Conservation (phyloP, 139 green algal genomes). For the Raphidocelis subcapitata region DNA sequence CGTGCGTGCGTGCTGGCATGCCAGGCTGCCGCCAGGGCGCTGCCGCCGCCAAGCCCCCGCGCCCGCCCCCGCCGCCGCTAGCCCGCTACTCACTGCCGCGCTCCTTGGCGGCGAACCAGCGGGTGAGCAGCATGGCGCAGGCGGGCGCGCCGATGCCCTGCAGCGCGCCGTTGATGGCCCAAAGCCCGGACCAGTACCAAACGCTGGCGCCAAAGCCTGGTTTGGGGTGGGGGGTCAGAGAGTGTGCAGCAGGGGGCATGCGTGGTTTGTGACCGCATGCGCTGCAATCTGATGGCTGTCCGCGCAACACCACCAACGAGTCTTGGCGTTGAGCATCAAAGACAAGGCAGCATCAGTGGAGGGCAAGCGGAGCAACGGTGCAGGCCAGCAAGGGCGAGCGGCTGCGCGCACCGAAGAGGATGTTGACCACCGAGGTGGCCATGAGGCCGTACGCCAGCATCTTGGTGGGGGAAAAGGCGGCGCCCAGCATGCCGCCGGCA, state of each 20-base stretch:
- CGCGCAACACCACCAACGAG: too few species aligned
- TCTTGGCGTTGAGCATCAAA: too few species aligned
- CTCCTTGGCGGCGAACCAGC: slow-evolving; percentile 87
- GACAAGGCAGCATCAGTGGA: too few species aligned
- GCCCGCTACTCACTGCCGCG: slow-evolving; percentile 82
- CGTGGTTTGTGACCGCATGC: too few species aligned
- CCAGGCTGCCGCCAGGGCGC: too few species aligned
- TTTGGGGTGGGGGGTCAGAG: too few species aligned
- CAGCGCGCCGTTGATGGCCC: slow-evolving; percentile 75
- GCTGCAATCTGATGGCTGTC: too few species aligned
- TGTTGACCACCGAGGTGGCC: slow-evolving; percentile 85
- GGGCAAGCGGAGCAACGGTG: too few species aligned
- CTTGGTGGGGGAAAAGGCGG: slow-evolving; percentile 64
- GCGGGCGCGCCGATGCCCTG: slow-evolving; percentile 80
- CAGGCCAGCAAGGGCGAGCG: too few species aligned
- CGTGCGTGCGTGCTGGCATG: too few species aligned
- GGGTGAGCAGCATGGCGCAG: slow-evolving; percentile 89
- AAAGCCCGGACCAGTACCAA: slow-evolving; percentile 61
- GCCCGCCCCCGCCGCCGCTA: background rate
- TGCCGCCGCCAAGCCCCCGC: too few species aligned
- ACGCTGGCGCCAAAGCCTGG: slow-evolving; percentile 26
- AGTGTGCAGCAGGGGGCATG: too few species aligned
- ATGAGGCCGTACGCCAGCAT: slow-evolving; percentile 88
- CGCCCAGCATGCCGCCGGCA: slow-evolving; percentile 68
- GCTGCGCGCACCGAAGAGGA: slow-evolving; percentile 78